Base-by-base conservation (phyloP, 176 grass and related monocot species). In the Themeda triandra region DNA sequence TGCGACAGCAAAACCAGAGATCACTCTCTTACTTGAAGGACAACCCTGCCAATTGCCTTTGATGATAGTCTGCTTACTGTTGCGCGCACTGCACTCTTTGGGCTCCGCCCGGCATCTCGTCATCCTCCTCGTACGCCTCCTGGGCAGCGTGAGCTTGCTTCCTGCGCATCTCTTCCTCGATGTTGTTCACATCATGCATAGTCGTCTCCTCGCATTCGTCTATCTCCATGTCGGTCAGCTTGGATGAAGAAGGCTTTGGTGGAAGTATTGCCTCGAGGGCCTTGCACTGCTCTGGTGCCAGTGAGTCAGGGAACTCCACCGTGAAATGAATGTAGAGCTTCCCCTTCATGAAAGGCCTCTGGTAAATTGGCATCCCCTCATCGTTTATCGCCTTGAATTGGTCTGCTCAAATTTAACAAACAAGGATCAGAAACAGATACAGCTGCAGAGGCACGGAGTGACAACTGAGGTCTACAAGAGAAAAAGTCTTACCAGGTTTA, bases 291-390 rank as follows among this genome's bases (percentile, higher is more conserved):
- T 98, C 95, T 17, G 86, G 91, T 21, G 82, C 62, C 66, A 98
- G 75, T 0, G 88, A 88, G 59, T 98, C 95, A 0, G 95, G 95
- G 85, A 98, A 98, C 21, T 98, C 95, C 18, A 98, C 89, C 0
- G 90, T 80, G 81, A 98, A 98, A 74, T 98, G 95, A 46, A 98
- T 95, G 95, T 98, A 98, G 41, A 98, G 82, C 84, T 93, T 98
- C 49, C 95, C 95, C 88, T 91, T 95, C 92, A 98, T 98, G 92
- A 98, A 98, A 18, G 95, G 92, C 76, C 91, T 88, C 84, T 91
- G 87, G 87, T 95, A 92, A 71, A 98, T 95, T 6, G 95, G 91
- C 95, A 95, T 98, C 0, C 95, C 95, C 84, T 98, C 95, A 2
- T 98, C 92, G 6, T 94, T 95, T 60, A 98, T 98, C 28, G 90